phyloP scores from a whole-genome alignment of 306 rosid genomes.

The Cucurbita moschata region DNA sequence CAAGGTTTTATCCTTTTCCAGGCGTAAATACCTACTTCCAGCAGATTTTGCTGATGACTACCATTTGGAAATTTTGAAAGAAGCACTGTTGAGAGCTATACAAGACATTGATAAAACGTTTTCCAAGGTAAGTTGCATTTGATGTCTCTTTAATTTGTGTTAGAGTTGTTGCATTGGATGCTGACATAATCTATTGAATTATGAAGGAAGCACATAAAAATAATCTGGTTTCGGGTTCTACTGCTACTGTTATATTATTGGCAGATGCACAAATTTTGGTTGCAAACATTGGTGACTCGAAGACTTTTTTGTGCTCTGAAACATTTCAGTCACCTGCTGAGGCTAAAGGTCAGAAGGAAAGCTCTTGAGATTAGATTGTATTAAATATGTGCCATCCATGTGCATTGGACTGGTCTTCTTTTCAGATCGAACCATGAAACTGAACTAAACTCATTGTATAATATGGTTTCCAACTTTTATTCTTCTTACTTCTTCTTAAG shows the following conservation, averaged over 20 bases:
- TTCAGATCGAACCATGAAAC: not conserved
- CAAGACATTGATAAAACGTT: conserved; percentile 71
- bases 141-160: conserved; percentile 8
- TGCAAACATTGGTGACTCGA: conserved; percentile 93
- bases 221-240: conserved; percentile 60
- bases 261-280: conserved; percentile 84
- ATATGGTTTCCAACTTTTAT: not conserved
- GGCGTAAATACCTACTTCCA: conserved; percentile 50
- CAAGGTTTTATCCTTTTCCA: conserved; percentile 22
- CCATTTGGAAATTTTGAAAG: conserved; percentile 87
- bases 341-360: conserved; percentile 74
- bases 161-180: conserved; percentile 1
- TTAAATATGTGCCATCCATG: not conserved
- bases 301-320: conserved; percentile 84
- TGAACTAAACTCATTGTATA: not conserved
- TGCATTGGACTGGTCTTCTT: not conserved
- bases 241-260: conserved; percentile 58
- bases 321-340: conserved; percentile 54
- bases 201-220: conserved; percentile 73
- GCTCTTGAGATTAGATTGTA: not conserved
- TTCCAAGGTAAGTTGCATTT: conserved; percentile 48
- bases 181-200: conserved; percentile 29
- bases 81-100: conserved; percentile 79
- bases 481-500: not conserved
- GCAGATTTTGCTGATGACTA: conserved; percentile 47